phyloP scores from a whole-genome alignment of 257 asterid genomes.

The Primulina tabacum region DNA sequence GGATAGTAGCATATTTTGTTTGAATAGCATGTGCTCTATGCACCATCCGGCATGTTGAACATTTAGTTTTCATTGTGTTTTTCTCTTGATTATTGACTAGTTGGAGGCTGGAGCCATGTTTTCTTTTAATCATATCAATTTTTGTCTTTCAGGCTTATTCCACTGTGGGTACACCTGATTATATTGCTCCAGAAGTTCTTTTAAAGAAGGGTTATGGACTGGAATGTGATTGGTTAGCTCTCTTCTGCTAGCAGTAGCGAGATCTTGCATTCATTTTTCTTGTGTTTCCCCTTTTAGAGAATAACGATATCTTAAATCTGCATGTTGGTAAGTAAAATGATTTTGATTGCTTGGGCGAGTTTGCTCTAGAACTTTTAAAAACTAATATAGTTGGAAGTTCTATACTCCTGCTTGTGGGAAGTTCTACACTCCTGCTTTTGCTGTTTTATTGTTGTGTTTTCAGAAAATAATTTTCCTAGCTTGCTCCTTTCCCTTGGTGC shows the following conservation, averaged over 20 bases:
- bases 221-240: conserved; percentile 98
- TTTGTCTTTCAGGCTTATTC: conserved; percentile 23
- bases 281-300: not conserved
- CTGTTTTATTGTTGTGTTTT: not conserved
- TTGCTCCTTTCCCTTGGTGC: not conserved
- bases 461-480: not conserved
- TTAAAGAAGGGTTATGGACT: conserved; percentile 62
- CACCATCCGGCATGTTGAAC: not conserved
- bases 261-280: not conserved
- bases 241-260: conserved; percentile 9
- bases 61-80: not conserved
- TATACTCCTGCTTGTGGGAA: not conserved
- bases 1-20: not conserved
- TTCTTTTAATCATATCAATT: not conserved
- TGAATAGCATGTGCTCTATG: not conserved
- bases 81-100: not conserved
- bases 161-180: conserved; percentile 33
- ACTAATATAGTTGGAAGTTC: not conserved
- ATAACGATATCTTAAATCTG: not conserved
- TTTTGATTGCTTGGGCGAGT: not conserved
- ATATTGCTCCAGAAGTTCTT: conserved; percentile 31
- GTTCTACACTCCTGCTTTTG: not conserved
- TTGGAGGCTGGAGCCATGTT: not conserved
- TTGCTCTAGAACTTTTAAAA: not conserved
- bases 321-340: not conserved